Conservation (phyloP, 2,329 filamentous ascomycete genomes). For the Fusarium pseudoanthophilum region DNA sequence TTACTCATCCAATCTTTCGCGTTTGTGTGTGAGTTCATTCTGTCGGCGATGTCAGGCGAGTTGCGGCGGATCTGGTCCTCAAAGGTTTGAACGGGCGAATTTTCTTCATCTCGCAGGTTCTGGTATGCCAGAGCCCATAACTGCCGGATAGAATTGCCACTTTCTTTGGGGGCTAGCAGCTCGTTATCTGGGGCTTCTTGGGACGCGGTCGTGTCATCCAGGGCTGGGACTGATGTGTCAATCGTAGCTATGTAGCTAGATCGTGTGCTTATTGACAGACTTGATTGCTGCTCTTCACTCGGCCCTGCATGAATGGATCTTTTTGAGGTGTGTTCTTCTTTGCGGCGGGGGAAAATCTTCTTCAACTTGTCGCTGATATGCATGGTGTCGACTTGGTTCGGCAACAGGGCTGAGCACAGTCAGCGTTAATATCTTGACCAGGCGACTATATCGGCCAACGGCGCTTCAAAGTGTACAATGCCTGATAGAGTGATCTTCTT, state of each 20-base stretch:
- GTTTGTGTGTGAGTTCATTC: rapidly evolving
- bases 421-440: rapidly evolving
- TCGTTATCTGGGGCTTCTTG: rapidly evolving
- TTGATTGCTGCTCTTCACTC: background rate
- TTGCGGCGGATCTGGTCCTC: background rate
- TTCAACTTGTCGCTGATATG: rapidly evolving
- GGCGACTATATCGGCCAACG: background rate
- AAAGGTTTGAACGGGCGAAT: rapidly evolving
- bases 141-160: rapidly evolving
- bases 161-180: rapidly evolving
- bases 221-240: rapidly evolving
- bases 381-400: rapidly evolving
- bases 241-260: rapidly evolving
- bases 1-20: background rate
- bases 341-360: rapidly evolving
- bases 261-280: rapidly evolving
- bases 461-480: background rate
- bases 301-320: rapidly evolving
- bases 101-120: background rate
- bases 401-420: rapidly evolving
- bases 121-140: rapidly evolving
- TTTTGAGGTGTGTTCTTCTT: rapidly evolving
- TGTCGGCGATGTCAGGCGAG: rapidly evolving
- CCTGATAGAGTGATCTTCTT: background rate
- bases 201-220: rapidly evolving